Conservation (phyloP, 768 basidiomycete genomes). For the Sarcodon aspratus region DNA sequence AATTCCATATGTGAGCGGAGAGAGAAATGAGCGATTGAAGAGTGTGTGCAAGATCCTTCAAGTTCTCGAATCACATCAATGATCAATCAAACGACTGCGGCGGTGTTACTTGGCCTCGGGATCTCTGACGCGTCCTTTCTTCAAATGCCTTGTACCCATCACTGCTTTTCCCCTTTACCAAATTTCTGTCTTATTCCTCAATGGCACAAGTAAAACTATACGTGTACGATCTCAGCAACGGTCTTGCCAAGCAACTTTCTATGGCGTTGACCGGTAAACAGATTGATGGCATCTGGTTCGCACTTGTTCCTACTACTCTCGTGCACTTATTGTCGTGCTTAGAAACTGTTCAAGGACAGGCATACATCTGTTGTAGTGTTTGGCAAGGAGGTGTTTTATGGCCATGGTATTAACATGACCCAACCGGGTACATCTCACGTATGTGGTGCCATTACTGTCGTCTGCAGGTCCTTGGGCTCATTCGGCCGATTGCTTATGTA, state of each 20-base stretch:
- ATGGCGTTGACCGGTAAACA: slow-evolving; percentile 75
- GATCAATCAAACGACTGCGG: too few relatives aligned
- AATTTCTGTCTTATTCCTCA: not conserved
- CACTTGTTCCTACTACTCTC: not conserved
- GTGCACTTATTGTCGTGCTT: not conserved
- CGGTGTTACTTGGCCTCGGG: too few relatives aligned
- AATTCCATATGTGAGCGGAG: slow-evolving; percentile 34
- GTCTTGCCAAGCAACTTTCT: slow-evolving; percentile 72
- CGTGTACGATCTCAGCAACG: slow-evolving; percentile 86
- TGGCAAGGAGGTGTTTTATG: slow-evolving; percentile 82
- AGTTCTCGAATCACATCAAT: too few relatives aligned
- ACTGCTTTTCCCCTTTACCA: not conserved
- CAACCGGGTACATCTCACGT: slow-evolving; percentile 78
- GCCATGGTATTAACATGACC: slow-evolving; percentile 69
- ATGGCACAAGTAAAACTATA: slow-evolving; percentile 55
- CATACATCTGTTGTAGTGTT: slow-evolving; percentile 90
- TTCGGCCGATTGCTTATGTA: slow-evolving; percentile 15
- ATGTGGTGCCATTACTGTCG: slow-evolving; percentile 16
- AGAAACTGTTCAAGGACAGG: slow-evolving; percentile 31
- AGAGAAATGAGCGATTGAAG: not conserved
- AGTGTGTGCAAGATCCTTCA: too few relatives aligned
- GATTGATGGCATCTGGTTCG: slow-evolving; percentile 89
- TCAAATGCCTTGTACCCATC: too few relatives aligned
- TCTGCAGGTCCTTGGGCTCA: not conserved
- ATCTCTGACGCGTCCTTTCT: too few relatives aligned